Conservation (phyloP, 2,329 filamentous ascomycete genomes). For the Aspergillus sp. region DNA sequence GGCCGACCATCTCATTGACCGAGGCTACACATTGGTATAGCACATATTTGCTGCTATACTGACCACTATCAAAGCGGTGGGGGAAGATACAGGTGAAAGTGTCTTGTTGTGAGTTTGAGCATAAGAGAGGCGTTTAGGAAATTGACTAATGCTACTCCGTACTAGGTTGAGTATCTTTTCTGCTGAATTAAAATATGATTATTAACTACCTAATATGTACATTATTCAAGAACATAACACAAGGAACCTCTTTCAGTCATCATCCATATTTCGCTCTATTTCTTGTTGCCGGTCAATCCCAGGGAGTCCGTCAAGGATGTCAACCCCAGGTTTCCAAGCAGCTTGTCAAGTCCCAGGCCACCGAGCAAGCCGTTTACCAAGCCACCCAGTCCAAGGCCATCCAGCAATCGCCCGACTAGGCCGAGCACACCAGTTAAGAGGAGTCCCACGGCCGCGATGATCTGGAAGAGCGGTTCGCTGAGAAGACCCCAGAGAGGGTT, state of each 20-base stretch:
- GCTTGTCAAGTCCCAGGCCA: conserved; percentile 64
- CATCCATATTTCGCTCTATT: conserved; percentile 16
- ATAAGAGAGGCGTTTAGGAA: no score
- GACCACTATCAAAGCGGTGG: background rate
- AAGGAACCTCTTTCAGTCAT: background rate
- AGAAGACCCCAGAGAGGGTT: conserved; percentile 81
- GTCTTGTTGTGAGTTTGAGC: no score
- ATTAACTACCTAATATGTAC: background rate
- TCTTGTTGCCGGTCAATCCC: conserved; percentile 52
- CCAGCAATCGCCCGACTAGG: conserved; percentile 76
- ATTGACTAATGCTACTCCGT: no score
- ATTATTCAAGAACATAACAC: background rate
- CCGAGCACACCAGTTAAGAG: conserved; percentile 80
- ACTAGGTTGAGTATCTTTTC: no score
- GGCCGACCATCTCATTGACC: conserved; percentile 9
- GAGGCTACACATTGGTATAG: conserved; percentile 6
- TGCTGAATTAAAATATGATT: background rate
- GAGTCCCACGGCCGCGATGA: conserved; percentile 83
- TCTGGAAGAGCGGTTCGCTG: conserved; percentile 82
- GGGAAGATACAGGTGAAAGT: no score
- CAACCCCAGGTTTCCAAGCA: conserved; percentile 54
- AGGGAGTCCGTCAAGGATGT: conserved; percentile 43
- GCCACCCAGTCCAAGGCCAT: conserved; percentile 78
- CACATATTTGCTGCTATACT: background rate
- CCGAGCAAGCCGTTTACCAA: conserved; percentile 75